Conservation (phyloP, 1,139 yeast species). For the Eremothecium coryli region DNA sequence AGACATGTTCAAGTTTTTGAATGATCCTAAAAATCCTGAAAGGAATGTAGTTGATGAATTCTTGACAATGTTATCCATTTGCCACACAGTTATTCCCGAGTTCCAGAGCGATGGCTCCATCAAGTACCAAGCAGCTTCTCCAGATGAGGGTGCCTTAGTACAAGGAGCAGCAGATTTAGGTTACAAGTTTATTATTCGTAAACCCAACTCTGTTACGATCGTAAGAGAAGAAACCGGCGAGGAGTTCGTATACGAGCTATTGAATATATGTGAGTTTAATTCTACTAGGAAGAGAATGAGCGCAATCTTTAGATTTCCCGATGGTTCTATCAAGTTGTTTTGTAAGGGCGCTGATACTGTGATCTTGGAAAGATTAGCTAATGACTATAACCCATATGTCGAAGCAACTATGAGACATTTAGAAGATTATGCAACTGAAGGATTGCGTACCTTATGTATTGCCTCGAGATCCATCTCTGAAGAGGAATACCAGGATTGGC, state of each 20-base stretch:
- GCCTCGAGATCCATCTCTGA: constrained; percentile 78
- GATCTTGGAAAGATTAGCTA: constrained; percentile 70
- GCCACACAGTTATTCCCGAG: constrained; percentile 98
- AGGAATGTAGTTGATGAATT: constrained; percentile 69
- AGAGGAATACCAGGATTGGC: constrained; percentile 64
- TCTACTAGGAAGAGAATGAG: constrained; percentile 98
- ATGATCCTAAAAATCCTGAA: constrained; percentile 39
- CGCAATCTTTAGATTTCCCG: constrained; percentile 88
- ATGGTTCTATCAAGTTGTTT: constrained; percentile 77
- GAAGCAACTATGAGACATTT: constrained; percentile 76
- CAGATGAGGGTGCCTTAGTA: constrained; percentile 97
- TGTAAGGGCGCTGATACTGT: constrained; percentile 99
- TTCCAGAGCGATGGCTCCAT: constrained; percentile 49
- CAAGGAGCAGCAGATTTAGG: constrained; percentile 92
- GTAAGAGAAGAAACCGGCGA: constrained; percentile 37
- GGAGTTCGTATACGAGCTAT: constrained; percentile 58
- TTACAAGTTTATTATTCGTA: constrained; percentile 72
- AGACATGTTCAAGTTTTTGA: constrained; percentile 47
- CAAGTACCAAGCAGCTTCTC: constrained; percentile 97
- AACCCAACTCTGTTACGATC: constrained; percentile 74
- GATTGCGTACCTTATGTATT: constrained; percentile 86
- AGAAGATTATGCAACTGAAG: constrained; percentile 96
- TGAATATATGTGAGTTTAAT: constrained; percentile 92
- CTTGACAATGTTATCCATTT: constrained; percentile 75
- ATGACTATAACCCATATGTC: constrained; percentile 66